Evolutionary conservation across 495 filamentous ascomycete genomes (phyloP).

Genomic region (Neurospora intermedia): DNA sequence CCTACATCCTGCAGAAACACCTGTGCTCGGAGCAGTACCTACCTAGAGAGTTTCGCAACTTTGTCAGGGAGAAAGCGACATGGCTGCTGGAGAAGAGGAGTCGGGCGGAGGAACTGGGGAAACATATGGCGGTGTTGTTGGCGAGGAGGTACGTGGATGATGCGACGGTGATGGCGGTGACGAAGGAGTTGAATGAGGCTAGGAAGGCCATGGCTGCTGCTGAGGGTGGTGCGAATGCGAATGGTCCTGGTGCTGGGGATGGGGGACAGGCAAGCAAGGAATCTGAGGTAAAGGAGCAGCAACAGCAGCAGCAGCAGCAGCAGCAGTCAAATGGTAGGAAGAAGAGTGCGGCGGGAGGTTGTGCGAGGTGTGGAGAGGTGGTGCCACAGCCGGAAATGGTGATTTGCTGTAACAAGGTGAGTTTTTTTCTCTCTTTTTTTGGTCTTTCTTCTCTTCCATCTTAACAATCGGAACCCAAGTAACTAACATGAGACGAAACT

Average conservation of each 20-base stretch:
- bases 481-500: conserved; percentile 7
- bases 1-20: conserved; percentile 34
- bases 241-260: not conserved
- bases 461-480: not conserved
- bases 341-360: conserved; percentile 27
- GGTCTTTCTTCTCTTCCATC: not conserved
- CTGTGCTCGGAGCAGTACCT: conserved; percentile 37
- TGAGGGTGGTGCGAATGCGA: not conserved
- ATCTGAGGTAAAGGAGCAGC: conserved; percentile 7
- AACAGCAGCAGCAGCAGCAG: conserved; percentile 9
- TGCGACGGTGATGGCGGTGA: conserved; percentile 21
- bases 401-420: conserved; percentile 35
- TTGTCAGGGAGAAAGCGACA: conserved; percentile 28
- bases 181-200: conserved; percentile 27
- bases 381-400: conserved; percentile 27
- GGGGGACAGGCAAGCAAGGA: not conserved
- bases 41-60: conserved; percentile 32
- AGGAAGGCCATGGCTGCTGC: conserved; percentile 4
- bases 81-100: conserved; percentile 32
- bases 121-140: conserved; percentile 34
- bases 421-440: conserved; percentile 1
- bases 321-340: conserved; percentile 12
- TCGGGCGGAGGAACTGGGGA: conserved; percentile 35
- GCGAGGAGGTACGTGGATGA: conserved; percentile 30
- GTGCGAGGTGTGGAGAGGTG: conserved; percentile 26